Evolutionary conservation across 129 eudicot genomes (phyloP).

Genomic region (Ambrosia trifida): DNA sequence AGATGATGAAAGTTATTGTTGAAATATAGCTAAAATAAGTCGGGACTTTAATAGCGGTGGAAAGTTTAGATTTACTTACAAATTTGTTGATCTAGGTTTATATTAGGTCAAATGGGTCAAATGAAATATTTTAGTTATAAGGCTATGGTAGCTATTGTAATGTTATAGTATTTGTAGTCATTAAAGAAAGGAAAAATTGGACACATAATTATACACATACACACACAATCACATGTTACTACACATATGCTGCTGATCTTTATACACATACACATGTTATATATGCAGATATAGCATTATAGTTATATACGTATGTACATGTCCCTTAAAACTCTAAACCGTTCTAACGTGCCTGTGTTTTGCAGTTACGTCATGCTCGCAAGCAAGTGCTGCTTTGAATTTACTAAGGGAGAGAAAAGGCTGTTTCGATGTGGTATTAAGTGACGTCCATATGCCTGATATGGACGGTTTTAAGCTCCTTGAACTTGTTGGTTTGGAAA

Average conservation of each 20-base stretch:
- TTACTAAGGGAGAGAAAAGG: conserved; percentile 63
- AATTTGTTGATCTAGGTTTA: neutral
- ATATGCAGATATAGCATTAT: neutral
- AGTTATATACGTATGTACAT: neutral
- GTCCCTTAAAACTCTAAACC: neutral
- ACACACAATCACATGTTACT: too few relatives aligned
- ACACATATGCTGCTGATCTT: neutral
- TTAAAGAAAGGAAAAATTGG: neutral
- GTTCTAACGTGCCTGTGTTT: conserved; percentile 17
- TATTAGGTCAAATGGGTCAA: neutral
- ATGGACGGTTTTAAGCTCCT: conserved; percentile 85
- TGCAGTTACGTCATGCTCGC: conserved; percentile 69
- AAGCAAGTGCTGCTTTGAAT: conserved; percentile 65
- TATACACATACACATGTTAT: neutral
- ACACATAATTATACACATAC: neutral
- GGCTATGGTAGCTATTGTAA: neutral
- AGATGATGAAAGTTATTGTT: conserved; percentile 2
- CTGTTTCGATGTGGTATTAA: conserved; percentile 62
- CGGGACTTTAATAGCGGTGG: neutral
- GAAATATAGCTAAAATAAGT: neutral
- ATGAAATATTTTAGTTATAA: neutral
- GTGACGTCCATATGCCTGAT: conserved; percentile 87
- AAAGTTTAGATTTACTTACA: neutral
- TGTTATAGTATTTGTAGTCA: neutral
- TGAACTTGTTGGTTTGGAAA: conserved; percentile 75